phyloP scores from a whole-genome alignment of 805 yeast species.

The Sugiyamaella boreocaroliniensis region DNA sequence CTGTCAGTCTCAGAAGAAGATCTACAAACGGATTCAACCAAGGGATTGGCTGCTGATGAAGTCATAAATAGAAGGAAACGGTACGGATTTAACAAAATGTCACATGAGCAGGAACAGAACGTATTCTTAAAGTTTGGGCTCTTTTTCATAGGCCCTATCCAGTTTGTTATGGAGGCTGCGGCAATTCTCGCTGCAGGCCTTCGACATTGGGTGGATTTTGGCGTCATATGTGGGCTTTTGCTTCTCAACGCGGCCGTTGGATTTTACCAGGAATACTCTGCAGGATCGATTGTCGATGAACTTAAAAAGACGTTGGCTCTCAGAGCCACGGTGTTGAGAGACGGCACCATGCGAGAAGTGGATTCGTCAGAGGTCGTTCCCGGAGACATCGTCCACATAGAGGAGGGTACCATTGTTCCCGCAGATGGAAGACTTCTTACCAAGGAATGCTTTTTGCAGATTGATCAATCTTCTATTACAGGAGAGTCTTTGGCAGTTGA shows the following conservation, averaged over 20 bases:
- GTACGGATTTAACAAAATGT: slow-evolving; percentile 85
- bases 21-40: slow-evolving; percentile 71
- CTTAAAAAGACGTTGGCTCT: slow-evolving; percentile 92
- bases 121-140: slow-evolving; percentile 67
- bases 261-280: slow-evolving; percentile 95
- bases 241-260: slow-evolving; percentile 88
- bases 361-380: slow-evolving; percentile 85
- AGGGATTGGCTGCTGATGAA: slow-evolving; percentile 74
- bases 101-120: slow-evolving; percentile 73
- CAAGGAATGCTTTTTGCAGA: slow-evolving; percentile 79
- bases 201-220: slow-evolving; percentile 98
- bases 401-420: slow-evolving; percentile 89
- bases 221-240: slow-evolving; percentile 87
- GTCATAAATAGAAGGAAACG: slow-evolving; percentile 80
- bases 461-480: slow-evolving; percentile 94
- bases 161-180: slow-evolving; percentile 96
- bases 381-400: slow-evolving; percentile 88
- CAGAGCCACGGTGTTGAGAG: slow-evolving; percentile 78
- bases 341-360: slow-evolving; percentile 69
- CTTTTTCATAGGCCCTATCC: slow-evolving; percentile 94
- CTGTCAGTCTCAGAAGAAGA: slow-evolving; percentile 82
- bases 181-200: slow-evolving; percentile 93
- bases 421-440: slow-evolving; percentile 88
- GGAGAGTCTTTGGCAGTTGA: slow-evolving; percentile 97
- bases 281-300: slow-evolving; percentile 96